Conservation (phyloP, 2,329 filamentous ascomycete species). For the Mariannaea sp. region DNA sequence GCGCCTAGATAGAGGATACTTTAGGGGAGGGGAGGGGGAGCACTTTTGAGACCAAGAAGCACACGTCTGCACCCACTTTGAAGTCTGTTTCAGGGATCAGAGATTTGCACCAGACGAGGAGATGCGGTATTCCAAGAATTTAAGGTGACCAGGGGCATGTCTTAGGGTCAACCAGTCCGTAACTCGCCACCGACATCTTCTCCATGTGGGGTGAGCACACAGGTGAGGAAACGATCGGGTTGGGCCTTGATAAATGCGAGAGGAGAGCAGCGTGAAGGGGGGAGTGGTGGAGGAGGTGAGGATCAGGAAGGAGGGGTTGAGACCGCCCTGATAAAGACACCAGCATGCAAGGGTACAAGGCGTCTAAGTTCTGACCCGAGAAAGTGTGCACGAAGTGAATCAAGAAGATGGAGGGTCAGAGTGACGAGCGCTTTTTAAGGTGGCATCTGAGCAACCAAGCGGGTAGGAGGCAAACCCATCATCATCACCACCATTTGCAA, state of each 20-base stretch:
- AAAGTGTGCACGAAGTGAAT: neutral
- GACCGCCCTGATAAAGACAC: constrained; percentile 1
- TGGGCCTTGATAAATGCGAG: constrained; percentile 26
- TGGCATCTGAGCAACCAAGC: neutral
- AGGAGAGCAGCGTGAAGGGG: constrained; percentile 19
- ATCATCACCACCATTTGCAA: constrained; percentile 12
- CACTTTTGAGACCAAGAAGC: constrained; percentile 22
- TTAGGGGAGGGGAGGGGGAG: constrained; percentile 19
- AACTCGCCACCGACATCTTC: constrained; percentile 29
- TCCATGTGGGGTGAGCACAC: constrained; percentile 31
- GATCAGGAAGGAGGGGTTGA: constrained; percentile 9
- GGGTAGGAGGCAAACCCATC: constrained; percentile 4
- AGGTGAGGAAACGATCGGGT: constrained; percentile 20
- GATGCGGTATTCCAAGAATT: constrained; percentile 11
- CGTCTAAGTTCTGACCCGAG: neutral
- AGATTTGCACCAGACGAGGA: neutral
- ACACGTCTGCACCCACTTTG: constrained; percentile 29
- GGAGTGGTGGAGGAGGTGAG: constrained; percentile 17
- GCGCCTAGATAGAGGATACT: no score
- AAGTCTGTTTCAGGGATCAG: constrained; percentile 23
- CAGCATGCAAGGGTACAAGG: neutral
- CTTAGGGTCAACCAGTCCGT: constrained; percentile 9
- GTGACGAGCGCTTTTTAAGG: constrained; percentile 8
- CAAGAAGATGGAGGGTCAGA: constrained; percentile 3
- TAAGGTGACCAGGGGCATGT: constrained; percentile 16